A percentile compares a stretch with the other conserved stretches of the same genome.
Evolutionary conservation across 176 grass and related monocot species (phyloP).

Genomic region (Tillandsia fasciculata): DNA sequence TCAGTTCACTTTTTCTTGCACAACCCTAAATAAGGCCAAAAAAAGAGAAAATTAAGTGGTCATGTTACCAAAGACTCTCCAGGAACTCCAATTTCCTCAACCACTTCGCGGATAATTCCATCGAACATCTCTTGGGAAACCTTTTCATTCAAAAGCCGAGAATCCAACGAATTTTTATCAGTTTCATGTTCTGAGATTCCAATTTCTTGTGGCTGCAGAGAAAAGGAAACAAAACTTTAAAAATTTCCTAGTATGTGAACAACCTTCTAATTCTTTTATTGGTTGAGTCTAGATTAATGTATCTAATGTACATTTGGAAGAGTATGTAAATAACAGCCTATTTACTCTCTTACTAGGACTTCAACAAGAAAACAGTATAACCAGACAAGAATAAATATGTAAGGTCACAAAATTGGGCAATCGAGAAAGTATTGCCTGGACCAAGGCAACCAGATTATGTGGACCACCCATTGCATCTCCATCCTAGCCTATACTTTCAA

Average conservation of each 20-base stretch:
- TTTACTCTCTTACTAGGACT: no score
- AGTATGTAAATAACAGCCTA: neutral
- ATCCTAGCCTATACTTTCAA: no score
- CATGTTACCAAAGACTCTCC: constrained; percentile 52
- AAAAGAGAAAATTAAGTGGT: neutral
- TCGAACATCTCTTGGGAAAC: constrained; percentile 88
- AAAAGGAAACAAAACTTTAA: constrained; percentile 18
- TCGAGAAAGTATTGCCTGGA: no score
- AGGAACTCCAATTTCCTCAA: constrained; percentile 96
- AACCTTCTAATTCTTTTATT: neutral
- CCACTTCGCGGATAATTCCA: constrained; percentile 80
- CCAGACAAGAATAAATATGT: no score
- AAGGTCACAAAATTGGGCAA: no score
- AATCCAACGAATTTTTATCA: constrained; percentile 17
- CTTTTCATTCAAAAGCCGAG: constrained; percentile 27
- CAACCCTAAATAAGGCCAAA: neutral
- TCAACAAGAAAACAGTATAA: no score
- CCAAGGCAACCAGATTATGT: no score
- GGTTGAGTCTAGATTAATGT: constrained; percentile 6
- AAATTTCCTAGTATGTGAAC: neutral
- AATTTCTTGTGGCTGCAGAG: constrained; percentile 78
- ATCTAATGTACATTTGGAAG: neutral
- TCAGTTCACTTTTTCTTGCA: neutral
- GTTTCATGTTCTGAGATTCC: constrained; percentile 56
- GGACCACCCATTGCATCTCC: no score